phyloP scores from a whole-genome alignment of 2,329 filamentous ascomycete genomes.

The Aspergillus awamori region DNA sequence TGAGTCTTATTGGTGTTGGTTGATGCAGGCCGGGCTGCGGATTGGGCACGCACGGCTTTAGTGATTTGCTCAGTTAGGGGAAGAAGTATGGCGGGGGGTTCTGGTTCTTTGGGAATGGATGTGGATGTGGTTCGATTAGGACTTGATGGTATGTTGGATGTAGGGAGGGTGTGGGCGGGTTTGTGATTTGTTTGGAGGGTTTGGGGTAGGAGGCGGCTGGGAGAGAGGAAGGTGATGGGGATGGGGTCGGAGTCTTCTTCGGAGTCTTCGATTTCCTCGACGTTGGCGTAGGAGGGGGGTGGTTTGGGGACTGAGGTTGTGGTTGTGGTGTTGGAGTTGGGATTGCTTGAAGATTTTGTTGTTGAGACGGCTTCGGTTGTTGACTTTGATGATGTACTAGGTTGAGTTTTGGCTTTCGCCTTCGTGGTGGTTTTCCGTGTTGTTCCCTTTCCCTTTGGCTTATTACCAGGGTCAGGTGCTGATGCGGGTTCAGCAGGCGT shows the following conservation, averaged over 20 bases:
- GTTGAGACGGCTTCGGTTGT: not conserved
- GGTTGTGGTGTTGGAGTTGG: not conserved
- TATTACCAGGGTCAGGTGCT: conserved; percentile 1
- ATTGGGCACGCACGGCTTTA: conserved; percentile 48
- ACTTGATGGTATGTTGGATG: conserved; percentile 18
- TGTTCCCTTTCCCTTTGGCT: not conserved
- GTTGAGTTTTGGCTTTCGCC: conserved; percentile 12
- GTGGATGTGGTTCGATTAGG: conserved; percentile 7
- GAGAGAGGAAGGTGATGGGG: conserved; percentile 20
- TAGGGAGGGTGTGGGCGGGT: conserved; percentile 11
- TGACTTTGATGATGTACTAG: not conserved
- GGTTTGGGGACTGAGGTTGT: not conserved
- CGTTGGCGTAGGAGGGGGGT: conserved; percentile 24
- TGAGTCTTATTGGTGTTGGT: conserved; percentile 32
- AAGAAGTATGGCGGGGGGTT: conserved; percentile 26
- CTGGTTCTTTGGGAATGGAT: not conserved
- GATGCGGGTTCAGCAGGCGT: not conserved
- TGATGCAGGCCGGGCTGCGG: conserved; percentile 34
- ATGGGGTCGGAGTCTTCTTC: conserved; percentile 33
- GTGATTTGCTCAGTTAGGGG: conserved; percentile 54
- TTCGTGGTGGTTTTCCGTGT: conserved; percentile 17
- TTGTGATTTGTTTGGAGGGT: conserved; percentile 13
- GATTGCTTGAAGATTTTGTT: not conserved
- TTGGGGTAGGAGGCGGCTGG: conserved; percentile 28
- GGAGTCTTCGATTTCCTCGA: conserved; percentile 44